Base-by-base conservation (phyloP, 495 filamentous ascomycete genomes). In the Peziza echinospora region DNA sequence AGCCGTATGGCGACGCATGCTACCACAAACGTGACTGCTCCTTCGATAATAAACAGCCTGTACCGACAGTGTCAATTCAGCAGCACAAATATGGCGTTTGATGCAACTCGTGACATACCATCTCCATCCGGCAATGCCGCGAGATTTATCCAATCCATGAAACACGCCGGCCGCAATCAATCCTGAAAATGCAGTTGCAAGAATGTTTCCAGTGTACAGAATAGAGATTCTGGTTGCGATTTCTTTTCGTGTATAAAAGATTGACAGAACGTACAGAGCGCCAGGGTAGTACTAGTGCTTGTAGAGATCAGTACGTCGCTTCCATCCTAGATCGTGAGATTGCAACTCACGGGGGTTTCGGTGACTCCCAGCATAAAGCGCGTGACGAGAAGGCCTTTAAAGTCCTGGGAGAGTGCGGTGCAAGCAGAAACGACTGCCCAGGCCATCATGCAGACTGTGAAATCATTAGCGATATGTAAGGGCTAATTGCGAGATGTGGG, bases 241-340 rank as follows among this genome's bases (percentile, higher is more conserved):
- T 48, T 73, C 70, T 44, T 69, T 66, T 21, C 66, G 52, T 2
- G 66, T 71, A 43, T 73, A 73, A 57, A 65, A 73, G 49, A 64
- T 52, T 23, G 57, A 62, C 8, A 70, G 58, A 21, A 69, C 49
- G 48, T 65, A 70, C 9, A 70, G 48, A 9, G 65, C 64, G 16
- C 68, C 66, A 13, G 65, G 67, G 50, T 58, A 64, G 44, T 22
- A 26, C 26, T 16, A 43, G 1, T 37, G 13, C 30, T 13, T 3
- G 30, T 4, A 5, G 30, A 2, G 3, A 6, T 37, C 13, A 37
- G 30, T 17, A 13, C 19, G 30, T 11, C n/a, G n/a, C n/a, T n/a
- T n/a, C n/a, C n/a, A n/a, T n/a, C 30, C 30, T 37, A 7, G 3
- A 13, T 2, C 30, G 28, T 16, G 28, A 10, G 28, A 34, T 16